Percentiles rank a stretch among this genome's conserved stretches.
phyloP scores from a whole-genome alignment of 768 basidiomycete genomes.

The Boletus subparvulus region DNA sequence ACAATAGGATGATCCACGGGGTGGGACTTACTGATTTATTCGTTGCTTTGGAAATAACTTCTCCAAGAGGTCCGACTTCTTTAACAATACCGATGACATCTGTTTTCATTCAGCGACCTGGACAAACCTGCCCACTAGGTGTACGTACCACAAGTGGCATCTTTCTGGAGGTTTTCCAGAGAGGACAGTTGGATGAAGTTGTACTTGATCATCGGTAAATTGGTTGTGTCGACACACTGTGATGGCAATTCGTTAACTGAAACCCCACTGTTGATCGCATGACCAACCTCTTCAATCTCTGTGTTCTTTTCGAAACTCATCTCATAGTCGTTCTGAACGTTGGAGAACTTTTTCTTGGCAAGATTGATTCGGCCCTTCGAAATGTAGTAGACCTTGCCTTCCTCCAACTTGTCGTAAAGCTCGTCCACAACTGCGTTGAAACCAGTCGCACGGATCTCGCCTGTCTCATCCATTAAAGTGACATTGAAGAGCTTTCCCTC shows the following conservation, averaged over 20 bases:
- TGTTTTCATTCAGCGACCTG: slow-evolving; percentile 28
- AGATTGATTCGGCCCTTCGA: slow-evolving; percentile 91
- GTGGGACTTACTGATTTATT: slow-evolving; percentile 48
- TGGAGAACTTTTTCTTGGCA: slow-evolving; percentile 96
- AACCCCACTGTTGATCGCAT: not conserved
- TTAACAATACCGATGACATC: slow-evolving; percentile 90
- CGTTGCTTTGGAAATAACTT: slow-evolving; percentile 75
- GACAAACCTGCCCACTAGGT: not conserved
- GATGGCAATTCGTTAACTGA: slow-evolving; percentile 5
- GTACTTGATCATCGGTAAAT: slow-evolving; percentile 82
- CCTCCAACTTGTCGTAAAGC: slow-evolving; percentile 80
- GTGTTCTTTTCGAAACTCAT: slow-evolving; percentile 81
- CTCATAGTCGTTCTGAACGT: slow-evolving; percentile 90
- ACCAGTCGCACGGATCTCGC: slow-evolving; percentile 86
- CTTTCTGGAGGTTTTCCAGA: slow-evolving; percentile 67
- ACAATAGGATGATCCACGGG: not conserved
- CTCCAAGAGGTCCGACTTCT: slow-evolving; percentile 64
- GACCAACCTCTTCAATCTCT: slow-evolving; percentile 76
- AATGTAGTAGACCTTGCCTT: slow-evolving; percentile 90
- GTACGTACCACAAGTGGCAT: slow-evolving; percentile 74
- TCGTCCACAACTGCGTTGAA: slow-evolving; percentile 87
- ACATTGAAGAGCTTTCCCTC: slow-evolving; percentile 95
- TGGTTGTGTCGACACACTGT: slow-evolving; percentile 76
- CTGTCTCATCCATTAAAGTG: slow-evolving; percentile 92
- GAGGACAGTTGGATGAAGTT: slow-evolving; percentile 68